Evolutionary conservation across 202 grass and related monocot genomes (phyloP).

Genomic region (Carex arenaria): DNA sequence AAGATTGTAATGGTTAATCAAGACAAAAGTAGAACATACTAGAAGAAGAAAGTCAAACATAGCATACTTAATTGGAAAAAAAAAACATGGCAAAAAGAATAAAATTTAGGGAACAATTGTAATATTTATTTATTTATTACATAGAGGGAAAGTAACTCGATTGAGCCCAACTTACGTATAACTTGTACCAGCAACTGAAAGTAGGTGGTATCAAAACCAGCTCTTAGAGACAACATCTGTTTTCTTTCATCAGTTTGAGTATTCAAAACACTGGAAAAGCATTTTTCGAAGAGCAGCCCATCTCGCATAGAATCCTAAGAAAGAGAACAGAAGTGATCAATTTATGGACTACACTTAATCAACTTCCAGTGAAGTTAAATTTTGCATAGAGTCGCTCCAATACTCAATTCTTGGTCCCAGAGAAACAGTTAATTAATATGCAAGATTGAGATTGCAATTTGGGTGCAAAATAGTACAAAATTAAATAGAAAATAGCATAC

Average conservation of each 20-base stretch:
- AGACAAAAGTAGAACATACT: too few species aligned
- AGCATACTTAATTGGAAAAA: too few species aligned
- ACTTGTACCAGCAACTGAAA: conserved; percentile 78
- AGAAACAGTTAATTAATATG: background rate
- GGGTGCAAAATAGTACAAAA: background rate
- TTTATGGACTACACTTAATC: background rate
- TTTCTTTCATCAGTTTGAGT: conserved; percentile 40
- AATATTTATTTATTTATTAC: too few species aligned
- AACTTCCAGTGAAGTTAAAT: background rate
- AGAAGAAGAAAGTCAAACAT: too few species aligned
- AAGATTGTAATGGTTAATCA: too few species aligned
- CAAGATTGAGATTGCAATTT: background rate
- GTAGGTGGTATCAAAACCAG: conserved; percentile 91
- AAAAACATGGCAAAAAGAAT: too few species aligned
- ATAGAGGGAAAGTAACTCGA: too few species aligned
- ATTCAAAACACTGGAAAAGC: conserved; percentile 56
- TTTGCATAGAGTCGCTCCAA: background rate
- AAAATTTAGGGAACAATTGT: too few species aligned
- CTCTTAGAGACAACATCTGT: conserved; percentile 81
- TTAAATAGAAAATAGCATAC: conserved; percentile 17
- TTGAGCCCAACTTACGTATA: background rate
- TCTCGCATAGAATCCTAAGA: conserved; percentile 53
- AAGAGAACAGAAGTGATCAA: conserved; percentile 8
- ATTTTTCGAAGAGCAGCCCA: conserved; percentile 49
- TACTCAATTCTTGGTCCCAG: background rate